phyloP scores from a whole-genome alignment of 805 yeast species.

The Debaryomyces castellii region DNA sequence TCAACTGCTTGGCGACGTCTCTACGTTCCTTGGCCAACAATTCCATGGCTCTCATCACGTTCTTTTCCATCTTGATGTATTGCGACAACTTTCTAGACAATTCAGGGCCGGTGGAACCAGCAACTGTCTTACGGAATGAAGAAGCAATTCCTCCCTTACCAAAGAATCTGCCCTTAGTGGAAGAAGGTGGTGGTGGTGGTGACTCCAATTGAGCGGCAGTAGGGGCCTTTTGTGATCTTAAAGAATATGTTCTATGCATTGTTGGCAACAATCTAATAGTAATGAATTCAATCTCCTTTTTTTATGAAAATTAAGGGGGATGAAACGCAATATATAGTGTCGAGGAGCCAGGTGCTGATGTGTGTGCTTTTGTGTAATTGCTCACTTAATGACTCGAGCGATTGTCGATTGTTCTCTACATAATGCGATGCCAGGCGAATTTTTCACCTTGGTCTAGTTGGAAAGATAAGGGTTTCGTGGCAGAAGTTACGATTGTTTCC shows the following conservation, averaged over 20 bases:
- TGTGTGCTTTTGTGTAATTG: conserved; percentile 3
- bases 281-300: neutral
- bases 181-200: conserved; percentile 93
- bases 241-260: conserved; percentile 98
- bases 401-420: conserved; percentile 1
- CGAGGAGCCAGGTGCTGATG: neutral
- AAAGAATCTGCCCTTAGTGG: conserved; percentile 87
- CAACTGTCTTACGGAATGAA: conserved; percentile 66
- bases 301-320: neutral
- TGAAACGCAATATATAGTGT: conserved; percentile 2
- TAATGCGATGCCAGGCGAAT: neutral
- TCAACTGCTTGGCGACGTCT: conserved; percentile 78
- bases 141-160: conserved; percentile 73
- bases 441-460: neutral
- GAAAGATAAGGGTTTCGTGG: neutral
- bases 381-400: conserved; percentile 6
- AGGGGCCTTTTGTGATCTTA: conserved; percentile 94
- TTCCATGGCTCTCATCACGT: conserved; percentile 76
- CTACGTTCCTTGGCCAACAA: conserved; percentile 74
- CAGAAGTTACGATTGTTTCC: neutral
- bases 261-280: conserved; percentile 8
- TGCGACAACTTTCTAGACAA: conserved; percentile 71
- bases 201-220: conserved; percentile 93
- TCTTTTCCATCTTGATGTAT: conserved; percentile 78
- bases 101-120: conserved; percentile 81